Conservation (phyloP, 2,329 filamentous ascomycete genomes). For the Tetracladium maxilliforme region DNA sequence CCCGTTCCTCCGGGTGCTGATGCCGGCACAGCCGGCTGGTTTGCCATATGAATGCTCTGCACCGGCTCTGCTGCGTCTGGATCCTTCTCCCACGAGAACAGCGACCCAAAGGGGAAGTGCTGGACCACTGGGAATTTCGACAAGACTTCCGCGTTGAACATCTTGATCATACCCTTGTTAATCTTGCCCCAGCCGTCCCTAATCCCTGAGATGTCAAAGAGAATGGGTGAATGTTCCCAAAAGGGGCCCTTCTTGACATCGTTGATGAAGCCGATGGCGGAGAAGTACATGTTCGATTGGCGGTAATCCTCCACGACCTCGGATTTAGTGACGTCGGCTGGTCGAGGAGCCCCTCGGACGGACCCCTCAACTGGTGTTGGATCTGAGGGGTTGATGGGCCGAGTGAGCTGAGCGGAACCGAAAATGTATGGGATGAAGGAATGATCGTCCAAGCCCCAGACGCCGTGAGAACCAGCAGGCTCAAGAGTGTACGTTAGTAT, state of each 20-base stretch:
- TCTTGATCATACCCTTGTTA: constrained; percentile 99
- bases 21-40: too few relatives aligned
- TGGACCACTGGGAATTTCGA: constrained; percentile 98
- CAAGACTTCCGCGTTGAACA: constrained; percentile 95
- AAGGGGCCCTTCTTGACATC: constrained; percentile 95
- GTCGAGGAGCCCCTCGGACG: constrained; percentile 53
- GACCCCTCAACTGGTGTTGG: constrained; percentile 69
- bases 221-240: constrained; percentile 89
- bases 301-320: constrained; percentile 51
- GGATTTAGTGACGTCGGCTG: constrained; percentile 51
- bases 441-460: constrained; percentile 98
- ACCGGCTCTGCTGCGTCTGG: constrained; percentile 36
- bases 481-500: constrained; percentile 89
- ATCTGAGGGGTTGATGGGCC: constrained; percentile 50
- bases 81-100: constrained; percentile 66
- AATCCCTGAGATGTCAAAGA: constrained; percentile 90
- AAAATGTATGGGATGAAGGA: constrained; percentile 90
- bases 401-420: constrained; percentile 78
- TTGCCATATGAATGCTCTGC: constrained; percentile 40
- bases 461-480: constrained; percentile 88
- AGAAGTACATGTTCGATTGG: constrained; percentile 74
- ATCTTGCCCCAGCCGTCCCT: constrained; percentile 95
- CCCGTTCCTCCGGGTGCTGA: too few relatives aligned
- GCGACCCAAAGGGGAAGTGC: constrained; percentile 72
- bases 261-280: constrained; percentile 90